A percentile compares a stretch with the other conserved stretches of the same genome.
Evolutionary conservation across 805 yeast genomes (phyloP).

Genomic region (Barnettozyma botsteinii): DNA sequence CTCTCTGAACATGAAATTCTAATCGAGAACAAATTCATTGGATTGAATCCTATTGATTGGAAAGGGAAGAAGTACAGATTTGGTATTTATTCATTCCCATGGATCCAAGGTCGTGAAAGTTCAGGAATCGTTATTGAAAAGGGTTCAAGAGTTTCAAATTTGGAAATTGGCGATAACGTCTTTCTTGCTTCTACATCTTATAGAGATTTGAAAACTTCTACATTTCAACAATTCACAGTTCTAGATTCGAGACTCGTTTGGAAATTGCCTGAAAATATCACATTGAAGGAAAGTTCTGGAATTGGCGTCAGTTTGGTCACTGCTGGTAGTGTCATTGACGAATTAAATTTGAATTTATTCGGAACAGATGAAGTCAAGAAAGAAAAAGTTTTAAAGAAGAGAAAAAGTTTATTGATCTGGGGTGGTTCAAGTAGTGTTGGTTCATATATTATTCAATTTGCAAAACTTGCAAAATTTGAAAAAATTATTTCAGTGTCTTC

Average conservation of each 20-base stretch:
- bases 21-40: slow-evolving; percentile 31
- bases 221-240: slow-evolving; percentile 41
- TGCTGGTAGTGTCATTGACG: slow-evolving; percentile 32
- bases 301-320: slow-evolving; percentile 45
- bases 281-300: slow-evolving; percentile 37
- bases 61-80: slow-evolving; percentile 40
- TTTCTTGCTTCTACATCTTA: slow-evolving; percentile 42
- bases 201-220: slow-evolving; percentile 40
- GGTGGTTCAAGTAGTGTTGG: slow-evolving; percentile 47
- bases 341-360: slow-evolving; percentile 18
- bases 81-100: slow-evolving; percentile 43
- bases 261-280: slow-evolving; percentile 33
- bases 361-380: slow-evolving; percentile 13
- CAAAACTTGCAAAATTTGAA: slow-evolving; percentile 33
- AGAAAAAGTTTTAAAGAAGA: slow-evolving; percentile 2
- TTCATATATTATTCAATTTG: slow-evolving; percentile 36
- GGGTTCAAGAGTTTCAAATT: slow-evolving; percentile 30
- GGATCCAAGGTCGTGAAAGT: slow-evolving; percentile 46
- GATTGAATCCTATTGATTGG: slow-evolving; percentile 46
- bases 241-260: slow-evolving; percentile 41
- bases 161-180: slow-evolving; percentile 33
- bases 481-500: slow-evolving; percentile 42
- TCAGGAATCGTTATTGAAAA: slow-evolving; percentile 34
- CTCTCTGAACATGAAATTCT: slow-evolving; percentile 27
- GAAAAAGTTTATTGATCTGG: slow-evolving; percentile 34